Percentiles rank a stretch among this genome's conserved stretches.
Conservation (phyloP, 176 grass and related monocot species). For the Coix lacrymajobi region DNA sequence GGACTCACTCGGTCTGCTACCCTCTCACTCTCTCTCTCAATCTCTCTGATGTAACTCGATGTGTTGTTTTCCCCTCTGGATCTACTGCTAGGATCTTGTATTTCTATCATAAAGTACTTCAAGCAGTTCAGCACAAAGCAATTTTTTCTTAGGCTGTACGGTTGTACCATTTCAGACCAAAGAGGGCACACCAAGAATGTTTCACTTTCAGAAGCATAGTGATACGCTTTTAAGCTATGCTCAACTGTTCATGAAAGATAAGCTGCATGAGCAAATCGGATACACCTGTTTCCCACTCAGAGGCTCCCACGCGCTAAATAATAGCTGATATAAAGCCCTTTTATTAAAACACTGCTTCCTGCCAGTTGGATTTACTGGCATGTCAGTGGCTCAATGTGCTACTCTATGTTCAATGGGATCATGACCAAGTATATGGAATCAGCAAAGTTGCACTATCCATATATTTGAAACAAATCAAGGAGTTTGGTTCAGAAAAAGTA, state of each 20-base stretch:
- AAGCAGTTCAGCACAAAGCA: conserved; percentile 2
- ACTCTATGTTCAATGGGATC: conserved; percentile 18
- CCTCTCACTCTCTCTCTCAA: too few relatives aligned
- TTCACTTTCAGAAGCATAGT: conserved; percentile 16
- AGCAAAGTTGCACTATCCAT: background rate
- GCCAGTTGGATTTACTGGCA: conserved; percentile 12
- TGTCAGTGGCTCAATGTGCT: background rate
- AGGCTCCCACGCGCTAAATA: conserved; percentile 27
- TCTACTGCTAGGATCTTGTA: too few relatives aligned
- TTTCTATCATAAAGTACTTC: too few relatives aligned
- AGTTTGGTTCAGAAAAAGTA: background rate
- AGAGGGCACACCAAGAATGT: background rate
- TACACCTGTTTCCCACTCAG: conserved; percentile 38
- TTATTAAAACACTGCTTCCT: conserved; percentile 10
- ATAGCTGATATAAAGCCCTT: background rate
- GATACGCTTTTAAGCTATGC: conserved; percentile 7
- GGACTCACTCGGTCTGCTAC: too few relatives aligned
- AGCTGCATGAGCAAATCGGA: conserved; percentile 9
- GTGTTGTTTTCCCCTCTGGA: too few relatives aligned
- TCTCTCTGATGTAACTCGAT: too few relatives aligned
- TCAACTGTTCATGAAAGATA: conserved; percentile 10
- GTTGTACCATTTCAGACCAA: background rate
- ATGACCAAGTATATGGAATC: conserved; percentile 3
- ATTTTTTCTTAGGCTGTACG: background rate
- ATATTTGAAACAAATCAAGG: conserved; percentile 11